Percentiles rank a stretch among this genome's conserved stretches.
These are phyloP conservation scores for Didymella pinodella DNA, from an alignment of 2,329 filamentous ascomycete species.

Conservation along the genomic window DNA sequence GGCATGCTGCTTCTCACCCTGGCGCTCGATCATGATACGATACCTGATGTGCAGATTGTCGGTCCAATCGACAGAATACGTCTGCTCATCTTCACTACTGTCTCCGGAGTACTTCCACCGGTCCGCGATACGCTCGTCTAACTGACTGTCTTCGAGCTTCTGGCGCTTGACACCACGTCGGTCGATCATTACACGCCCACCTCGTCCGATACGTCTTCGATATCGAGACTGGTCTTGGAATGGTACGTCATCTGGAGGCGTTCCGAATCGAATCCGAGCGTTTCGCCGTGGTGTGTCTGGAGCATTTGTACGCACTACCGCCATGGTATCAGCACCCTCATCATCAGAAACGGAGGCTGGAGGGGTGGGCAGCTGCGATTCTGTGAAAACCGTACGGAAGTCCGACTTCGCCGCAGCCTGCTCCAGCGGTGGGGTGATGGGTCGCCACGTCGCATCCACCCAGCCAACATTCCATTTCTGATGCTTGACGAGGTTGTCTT, in stretches of 20 bases:
- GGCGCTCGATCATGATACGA: constrained; percentile 59
- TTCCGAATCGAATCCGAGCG: constrained; percentile 48
- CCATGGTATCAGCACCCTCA: constrained; percentile 50
- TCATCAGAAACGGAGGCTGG: constrained; percentile 57
- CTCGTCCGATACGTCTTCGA: constrained; percentile 82
- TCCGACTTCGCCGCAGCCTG: constrained; percentile 46
- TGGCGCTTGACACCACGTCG: constrained; percentile 72
- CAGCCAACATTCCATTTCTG: constrained; percentile 90
- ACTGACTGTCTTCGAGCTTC: constrained; percentile 27
- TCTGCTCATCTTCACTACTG: constrained; percentile 77
- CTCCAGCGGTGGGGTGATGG: constrained; percentile 79
- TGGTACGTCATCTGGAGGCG: constrained; percentile 50
- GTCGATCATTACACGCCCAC: constrained; percentile 88
- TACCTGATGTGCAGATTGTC: constrained; percentile 65
- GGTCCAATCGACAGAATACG: constrained; percentile 78
- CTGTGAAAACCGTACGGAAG: constrained; percentile 51
- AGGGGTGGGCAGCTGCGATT: constrained; percentile 56
- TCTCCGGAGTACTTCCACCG: constrained; percentile 86
- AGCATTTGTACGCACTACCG: constrained; percentile 47
- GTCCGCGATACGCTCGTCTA: constrained; percentile 48
- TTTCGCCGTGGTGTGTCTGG: constrained; percentile 35
- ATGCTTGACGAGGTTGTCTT: constrained; percentile 86
- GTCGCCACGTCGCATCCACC: constrained; percentile 85
- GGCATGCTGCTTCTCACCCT: constrained; percentile 49
- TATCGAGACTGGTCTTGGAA: constrained; percentile 67